Evolutionary conservation across 768 basidiomycete genomes (phyloP).

Genomic region (Lentinula sp.): DNA sequence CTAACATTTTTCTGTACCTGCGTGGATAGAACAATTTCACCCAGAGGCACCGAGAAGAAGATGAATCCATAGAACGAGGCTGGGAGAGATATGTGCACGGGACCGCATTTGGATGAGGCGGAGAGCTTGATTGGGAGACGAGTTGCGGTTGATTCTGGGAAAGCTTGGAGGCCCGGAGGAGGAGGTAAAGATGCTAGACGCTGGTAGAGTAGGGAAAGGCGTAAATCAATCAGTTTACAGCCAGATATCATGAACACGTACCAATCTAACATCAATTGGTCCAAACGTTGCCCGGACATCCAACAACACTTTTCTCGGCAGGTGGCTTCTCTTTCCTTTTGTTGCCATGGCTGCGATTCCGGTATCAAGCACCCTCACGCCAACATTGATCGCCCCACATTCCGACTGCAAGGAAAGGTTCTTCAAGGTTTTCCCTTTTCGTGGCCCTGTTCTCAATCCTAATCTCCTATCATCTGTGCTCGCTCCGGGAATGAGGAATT

Average conservation of each 20-base stretch:
- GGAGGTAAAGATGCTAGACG: neutral
- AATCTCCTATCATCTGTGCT: neutral
- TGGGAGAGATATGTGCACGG: neutral
- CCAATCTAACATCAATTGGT: neutral
- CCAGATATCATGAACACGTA: neutral
- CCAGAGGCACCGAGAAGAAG: neutral
- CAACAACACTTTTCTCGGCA: neutral
- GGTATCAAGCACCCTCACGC: neutral
- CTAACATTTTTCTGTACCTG: neutral
- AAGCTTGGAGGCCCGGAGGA: neutral
- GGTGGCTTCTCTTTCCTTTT: neutral
- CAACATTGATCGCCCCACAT: neutral
- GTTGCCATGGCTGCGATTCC: neutral
- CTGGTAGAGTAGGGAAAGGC: neutral
- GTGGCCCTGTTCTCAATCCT: too few species aligned
- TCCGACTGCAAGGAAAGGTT: neutral
- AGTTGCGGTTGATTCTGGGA: neutral
- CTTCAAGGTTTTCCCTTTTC: neutral
- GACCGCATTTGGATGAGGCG: conserved; percentile 1
- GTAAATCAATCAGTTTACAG: too few species aligned
- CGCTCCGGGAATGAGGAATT: neutral
- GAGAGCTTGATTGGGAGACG: neutral
- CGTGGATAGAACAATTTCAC: neutral
- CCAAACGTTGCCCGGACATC: neutral
- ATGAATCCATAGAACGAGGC: neutral